Percentiles rank a stretch among this genome's conserved stretches.
Conservation (phyloP, 331 rosid genomes). For the Pyrus hybrid region DNA sequence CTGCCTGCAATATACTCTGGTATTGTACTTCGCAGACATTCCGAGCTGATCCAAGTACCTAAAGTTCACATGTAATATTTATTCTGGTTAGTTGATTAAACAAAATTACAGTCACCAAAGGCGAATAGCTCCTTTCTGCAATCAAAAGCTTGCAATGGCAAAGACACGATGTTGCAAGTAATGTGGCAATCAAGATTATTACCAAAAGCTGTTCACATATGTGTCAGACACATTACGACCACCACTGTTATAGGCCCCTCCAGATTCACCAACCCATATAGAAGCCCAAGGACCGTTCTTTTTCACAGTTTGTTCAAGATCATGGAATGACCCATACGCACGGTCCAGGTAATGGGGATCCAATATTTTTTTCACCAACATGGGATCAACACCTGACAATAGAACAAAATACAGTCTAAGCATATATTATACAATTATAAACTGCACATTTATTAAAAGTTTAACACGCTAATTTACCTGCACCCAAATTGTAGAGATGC, state of each 20-base stretch:
- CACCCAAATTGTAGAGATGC: slow-evolving; percentile 79
- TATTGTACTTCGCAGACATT: slow-evolving; percentile 61
- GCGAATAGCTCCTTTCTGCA: background rate
- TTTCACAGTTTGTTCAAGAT: slow-evolving; percentile 42
- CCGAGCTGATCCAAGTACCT: slow-evolving; percentile 98
- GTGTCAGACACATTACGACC: slow-evolving; percentile 67
- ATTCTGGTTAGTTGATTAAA: background rate
- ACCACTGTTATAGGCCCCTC: slow-evolving; percentile 91
- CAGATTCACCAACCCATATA: slow-evolving; percentile 94
- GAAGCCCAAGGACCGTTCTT: slow-evolving; percentile 69
- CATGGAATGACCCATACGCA: slow-evolving; percentile 33
- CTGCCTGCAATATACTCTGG: slow-evolving; percentile 83
- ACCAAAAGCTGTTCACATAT: slow-evolving; percentile 85
- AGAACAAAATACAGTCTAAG: background rate
- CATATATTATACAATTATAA: background rate
- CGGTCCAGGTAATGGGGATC: slow-evolving; percentile 53
- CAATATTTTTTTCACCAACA: slow-evolving; percentile 47
- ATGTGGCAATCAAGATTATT: slow-evolving; percentile 31
- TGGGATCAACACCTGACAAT: slow-evolving; percentile 56
- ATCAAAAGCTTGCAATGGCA: background rate
- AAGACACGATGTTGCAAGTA: slow-evolving; percentile 6
- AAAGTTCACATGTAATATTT: background rate
- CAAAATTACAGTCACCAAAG: background rate
- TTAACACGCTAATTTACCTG: slow-evolving; percentile 44
- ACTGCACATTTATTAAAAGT: background rate